Evolutionary conservation across 2,329 filamentous ascomycete genomes (phyloP).

Genomic region (Paramyrothecium sp.): DNA sequence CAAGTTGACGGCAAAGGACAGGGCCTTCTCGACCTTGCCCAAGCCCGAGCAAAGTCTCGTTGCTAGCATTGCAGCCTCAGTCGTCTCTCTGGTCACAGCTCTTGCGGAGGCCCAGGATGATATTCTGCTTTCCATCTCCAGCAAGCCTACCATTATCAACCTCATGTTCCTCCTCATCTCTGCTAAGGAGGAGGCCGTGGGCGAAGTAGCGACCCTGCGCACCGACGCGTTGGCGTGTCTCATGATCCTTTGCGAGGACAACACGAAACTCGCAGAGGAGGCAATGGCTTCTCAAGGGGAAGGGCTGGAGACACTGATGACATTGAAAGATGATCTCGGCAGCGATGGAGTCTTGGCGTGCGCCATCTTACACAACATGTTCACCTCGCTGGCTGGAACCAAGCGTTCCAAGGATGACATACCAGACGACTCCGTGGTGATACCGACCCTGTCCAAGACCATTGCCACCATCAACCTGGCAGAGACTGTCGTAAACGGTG

Average conservation of each 20-base stretch:
- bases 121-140: conserved; percentile 53
- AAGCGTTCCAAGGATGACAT: conserved; percentile 21
- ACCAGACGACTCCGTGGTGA: conserved; percentile 29
- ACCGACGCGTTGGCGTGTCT: conserved; percentile 54
- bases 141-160: conserved; percentile 44
- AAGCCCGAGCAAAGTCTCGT: conserved; percentile 53
- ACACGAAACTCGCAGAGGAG: conserved; percentile 48
- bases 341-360: conserved; percentile 56
- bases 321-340: conserved; percentile 45
- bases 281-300: conserved; percentile 49
- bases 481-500: conserved; percentile 24
- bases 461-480: conserved; percentile 23
- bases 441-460: conserved; percentile 33
- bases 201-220: conserved; percentile 38
- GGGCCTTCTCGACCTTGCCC: conserved; percentile 44
- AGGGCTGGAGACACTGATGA: conserved; percentile 46
- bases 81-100: conserved; percentile 51
- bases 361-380: conserved; percentile 62
- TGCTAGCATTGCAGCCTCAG: conserved; percentile 53
- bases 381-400: conserved; percentile 36
- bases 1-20: conserved; percentile 38
- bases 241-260: conserved; percentile 60
- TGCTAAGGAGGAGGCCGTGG: conserved; percentile 38
- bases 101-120: conserved; percentile 61
- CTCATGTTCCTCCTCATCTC: conserved; percentile 55